Evolutionary conservation across 805 yeast species (phyloP).

Genomic region (Myxozyma mucilagina): DNA sequence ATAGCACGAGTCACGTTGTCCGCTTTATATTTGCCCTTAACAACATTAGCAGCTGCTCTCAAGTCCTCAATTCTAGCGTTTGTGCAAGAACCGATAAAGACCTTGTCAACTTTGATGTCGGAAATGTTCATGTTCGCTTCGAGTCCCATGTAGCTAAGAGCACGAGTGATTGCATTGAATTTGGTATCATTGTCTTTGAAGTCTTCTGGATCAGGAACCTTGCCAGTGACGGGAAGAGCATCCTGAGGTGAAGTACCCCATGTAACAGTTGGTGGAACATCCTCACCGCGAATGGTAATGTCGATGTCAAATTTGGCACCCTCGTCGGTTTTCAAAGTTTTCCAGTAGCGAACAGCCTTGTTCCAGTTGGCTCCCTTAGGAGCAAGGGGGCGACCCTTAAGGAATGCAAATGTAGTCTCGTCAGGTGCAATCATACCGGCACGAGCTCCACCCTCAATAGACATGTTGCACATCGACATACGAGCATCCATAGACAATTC

Average conservation of each 20-base stretch:
- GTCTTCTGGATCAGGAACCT: conserved; percentile 85
- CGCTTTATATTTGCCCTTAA: conserved; percentile 86
- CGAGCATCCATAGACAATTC: conserved; percentile 93
- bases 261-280: conserved; percentile 92
- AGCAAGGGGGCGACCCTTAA: conserved; percentile 91
- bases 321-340: conserved; percentile 78
- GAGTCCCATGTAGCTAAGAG: conserved; percentile 90
- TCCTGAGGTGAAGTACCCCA: conserved; percentile 99
- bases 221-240: conserved; percentile 89
- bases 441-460: conserved; percentile 98
- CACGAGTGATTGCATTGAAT: conserved; percentile 84
- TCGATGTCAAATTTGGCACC: conserved; percentile 89
- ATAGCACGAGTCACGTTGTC: conserved; percentile 74
- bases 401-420: conserved; percentile 79
- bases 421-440: conserved; percentile 99
- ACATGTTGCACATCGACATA: conserved; percentile 99
- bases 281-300: conserved; percentile 75
- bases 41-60: conserved; percentile 92
- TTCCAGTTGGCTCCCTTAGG: conserved; percentile 96
- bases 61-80: conserved; percentile 97
- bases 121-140: conserved; percentile 74
- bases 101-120: conserved; percentile 83
- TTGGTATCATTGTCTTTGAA: conserved; percentile 58
- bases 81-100: conserved; percentile 97
- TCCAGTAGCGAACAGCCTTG: conserved; percentile 91